Percentiles rank a stretch among this genome's conserved stretches.
These are phyloP conservation scores for Scleromitrula shiraiana DNA, from an alignment of 2,329 filamentous ascomycete species.

Conservation along the genomic window DNA sequence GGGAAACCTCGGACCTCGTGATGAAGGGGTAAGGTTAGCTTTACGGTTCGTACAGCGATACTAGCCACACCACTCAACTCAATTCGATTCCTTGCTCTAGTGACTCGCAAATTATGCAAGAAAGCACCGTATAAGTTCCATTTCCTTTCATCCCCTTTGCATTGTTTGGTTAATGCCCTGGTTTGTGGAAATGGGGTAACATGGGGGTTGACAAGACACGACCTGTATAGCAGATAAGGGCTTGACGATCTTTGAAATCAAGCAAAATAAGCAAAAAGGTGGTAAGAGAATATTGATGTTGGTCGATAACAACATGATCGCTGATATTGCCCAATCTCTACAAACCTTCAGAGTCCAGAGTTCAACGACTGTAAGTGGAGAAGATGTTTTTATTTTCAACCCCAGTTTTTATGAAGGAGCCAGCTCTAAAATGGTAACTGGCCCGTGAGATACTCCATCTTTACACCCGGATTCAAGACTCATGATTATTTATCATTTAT, in stretches of 20 bases:
- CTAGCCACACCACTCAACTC: background rate
- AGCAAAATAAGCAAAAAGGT: background rate
- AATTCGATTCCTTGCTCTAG: background rate
- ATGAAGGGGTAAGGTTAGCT: background rate
- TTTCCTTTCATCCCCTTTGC: background rate
- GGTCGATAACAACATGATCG: no score
- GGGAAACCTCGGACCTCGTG: no score
- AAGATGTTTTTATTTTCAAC: background rate
- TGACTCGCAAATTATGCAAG: constrained; percentile 2
- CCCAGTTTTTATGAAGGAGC: constrained; percentile 6
- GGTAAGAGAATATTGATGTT: no score
- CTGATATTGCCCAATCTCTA: no score
- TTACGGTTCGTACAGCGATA: background rate
- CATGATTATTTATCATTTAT: constrained; percentile 2
- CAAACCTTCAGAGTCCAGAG: no score
- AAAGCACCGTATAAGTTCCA: background rate
- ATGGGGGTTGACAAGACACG: background rate
- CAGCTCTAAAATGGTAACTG: constrained; percentile 3
- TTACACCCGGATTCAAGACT: background rate
- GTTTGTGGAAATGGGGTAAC: background rate
- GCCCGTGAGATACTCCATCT: constrained; percentile 6
- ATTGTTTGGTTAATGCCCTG: background rate
- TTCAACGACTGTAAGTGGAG: background rate
- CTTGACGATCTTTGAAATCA: background rate
- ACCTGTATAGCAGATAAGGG: background rate